Evolutionary conservation across 75 land plant species (phyloP).

Genomic region (Cunninghamia lanceolata): DNA sequence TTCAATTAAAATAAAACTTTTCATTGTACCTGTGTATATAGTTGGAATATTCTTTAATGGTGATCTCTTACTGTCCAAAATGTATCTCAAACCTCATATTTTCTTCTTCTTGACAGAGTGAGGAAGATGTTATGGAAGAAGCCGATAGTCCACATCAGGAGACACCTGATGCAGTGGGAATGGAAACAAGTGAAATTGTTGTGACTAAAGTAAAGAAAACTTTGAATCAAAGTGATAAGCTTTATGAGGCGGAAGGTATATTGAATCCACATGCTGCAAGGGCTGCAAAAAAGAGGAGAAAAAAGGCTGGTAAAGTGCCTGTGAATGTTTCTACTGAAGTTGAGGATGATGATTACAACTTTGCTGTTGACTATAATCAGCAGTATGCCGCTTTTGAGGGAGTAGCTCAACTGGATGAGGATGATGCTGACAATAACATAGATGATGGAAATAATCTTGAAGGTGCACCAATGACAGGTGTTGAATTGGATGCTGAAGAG

Average conservation of each 20-base stretch:
- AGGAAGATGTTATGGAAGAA: conserved; percentile 20
- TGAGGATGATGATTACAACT: conserved; percentile 69
- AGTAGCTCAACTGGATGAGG: conserved; percentile 6
- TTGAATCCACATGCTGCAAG: conserved; percentile 63
- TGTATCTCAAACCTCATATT: background rate
- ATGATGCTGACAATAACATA: conserved; percentile 4
- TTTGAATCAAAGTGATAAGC: conserved; percentile 61
- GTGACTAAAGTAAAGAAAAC: conserved; percentile 14
- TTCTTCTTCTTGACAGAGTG: conserved; percentile 14
- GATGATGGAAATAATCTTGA: conserved; percentile 9
- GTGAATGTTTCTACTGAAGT: conserved; percentile 9
- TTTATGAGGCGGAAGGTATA: conserved; percentile 86
- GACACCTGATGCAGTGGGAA: conserved; percentile 20
- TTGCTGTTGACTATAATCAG: conserved; percentile 61
- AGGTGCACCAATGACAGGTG: conserved; percentile 36
- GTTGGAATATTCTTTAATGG: background rate
- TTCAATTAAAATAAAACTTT: background rate
- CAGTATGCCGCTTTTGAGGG: conserved; percentile 20
- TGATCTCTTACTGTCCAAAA: background rate
- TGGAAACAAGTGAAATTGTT: conserved; percentile 28
- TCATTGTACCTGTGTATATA: background rate
- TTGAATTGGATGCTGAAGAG: conserved; percentile 28
- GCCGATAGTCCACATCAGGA: conserved; percentile 16
- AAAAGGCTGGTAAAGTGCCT: conserved; percentile 47
- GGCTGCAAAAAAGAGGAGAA: conserved; percentile 69